Evolutionary conservation across 129 eudicot genomes (phyloP).

Genomic region (Oenanthe sinensis): DNA sequence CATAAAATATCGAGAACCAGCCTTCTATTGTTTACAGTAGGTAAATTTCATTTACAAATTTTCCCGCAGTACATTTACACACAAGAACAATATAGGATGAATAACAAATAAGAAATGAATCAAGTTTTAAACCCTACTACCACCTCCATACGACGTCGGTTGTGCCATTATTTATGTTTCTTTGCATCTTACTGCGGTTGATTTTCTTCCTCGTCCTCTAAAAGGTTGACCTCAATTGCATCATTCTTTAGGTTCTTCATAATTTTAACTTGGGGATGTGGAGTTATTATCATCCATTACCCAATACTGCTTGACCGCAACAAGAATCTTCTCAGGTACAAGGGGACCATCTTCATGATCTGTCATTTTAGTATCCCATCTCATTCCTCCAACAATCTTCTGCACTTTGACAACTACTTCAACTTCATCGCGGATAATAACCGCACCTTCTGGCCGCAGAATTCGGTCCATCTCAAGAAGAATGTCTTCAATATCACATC

Average conservation of each 20-base stretch:
- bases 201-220: no score
- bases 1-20: background rate
- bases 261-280: conserved; percentile 45
- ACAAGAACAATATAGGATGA: background rate
- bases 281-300: conserved; percentile 55
- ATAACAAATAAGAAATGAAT: background rate
- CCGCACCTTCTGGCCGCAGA: conserved; percentile 93
- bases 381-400: conserved; percentile 66
- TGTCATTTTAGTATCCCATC: conserved; percentile 71
- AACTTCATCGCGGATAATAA: conserved; percentile 86
- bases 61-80: background rate
- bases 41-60: background rate
- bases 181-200: background rate
- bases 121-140: background rate
- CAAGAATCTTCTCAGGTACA: conserved; percentile 69
- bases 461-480: conserved; percentile 93
- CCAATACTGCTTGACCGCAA: conserved; percentile 91
- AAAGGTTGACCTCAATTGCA: background rate
- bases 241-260: background rate
- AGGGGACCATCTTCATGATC: conserved; percentile 98
- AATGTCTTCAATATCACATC: conserved; percentile 89
- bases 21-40: background rate
- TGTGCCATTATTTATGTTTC: background rate
- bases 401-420: conserved; percentile 77
- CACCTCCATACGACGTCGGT: background rate